Conservation (phyloP, 257 asterid species). For the Handroanthus guayacan region DNA sequence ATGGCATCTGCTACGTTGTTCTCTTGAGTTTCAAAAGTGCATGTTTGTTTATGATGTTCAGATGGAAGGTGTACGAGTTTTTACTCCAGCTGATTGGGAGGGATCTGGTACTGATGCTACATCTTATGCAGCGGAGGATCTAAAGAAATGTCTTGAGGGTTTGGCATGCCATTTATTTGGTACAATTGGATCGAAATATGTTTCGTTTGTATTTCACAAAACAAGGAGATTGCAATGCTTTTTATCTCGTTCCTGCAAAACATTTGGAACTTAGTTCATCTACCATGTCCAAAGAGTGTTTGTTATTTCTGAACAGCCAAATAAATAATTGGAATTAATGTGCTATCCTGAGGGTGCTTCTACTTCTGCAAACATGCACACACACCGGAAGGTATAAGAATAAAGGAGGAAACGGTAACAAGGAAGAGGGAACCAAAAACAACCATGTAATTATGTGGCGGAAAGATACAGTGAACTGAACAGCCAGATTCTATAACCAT, state of each 20-base stretch:
- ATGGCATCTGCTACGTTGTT: constrained; percentile 31
- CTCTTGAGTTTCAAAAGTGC: constrained; percentile 46
- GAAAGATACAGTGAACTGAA: constrained; percentile 6
- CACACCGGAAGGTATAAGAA: background rate
- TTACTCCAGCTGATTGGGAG: constrained; percentile 78
- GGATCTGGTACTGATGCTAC: constrained; percentile 76
- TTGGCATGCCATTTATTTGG: constrained; percentile 92
- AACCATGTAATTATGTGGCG: constrained; percentile 16
- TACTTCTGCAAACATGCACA: background rate
- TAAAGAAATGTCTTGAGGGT: constrained; percentile 95
- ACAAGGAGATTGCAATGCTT: constrained; percentile 13
- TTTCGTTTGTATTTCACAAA: constrained; percentile 17
- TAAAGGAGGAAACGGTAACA: background rate
- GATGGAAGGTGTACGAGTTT: constrained; percentile 99
- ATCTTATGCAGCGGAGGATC: constrained; percentile 86
- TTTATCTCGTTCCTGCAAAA: constrained; percentile 11
- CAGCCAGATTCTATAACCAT: background rate
- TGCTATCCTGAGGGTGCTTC: background rate
- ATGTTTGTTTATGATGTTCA: constrained; percentile 57
- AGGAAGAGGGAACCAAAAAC: constrained; percentile 4
- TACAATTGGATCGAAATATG: constrained; percentile 34
- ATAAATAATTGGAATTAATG: background rate
- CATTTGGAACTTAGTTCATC: background rate
- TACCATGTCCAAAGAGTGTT: constrained; percentile 3
- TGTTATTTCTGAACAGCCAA: background rate